Base-by-base conservation (phyloP, 2,329 filamentous ascomycete genomes). In the Cryphonectria naterciae region DNA sequence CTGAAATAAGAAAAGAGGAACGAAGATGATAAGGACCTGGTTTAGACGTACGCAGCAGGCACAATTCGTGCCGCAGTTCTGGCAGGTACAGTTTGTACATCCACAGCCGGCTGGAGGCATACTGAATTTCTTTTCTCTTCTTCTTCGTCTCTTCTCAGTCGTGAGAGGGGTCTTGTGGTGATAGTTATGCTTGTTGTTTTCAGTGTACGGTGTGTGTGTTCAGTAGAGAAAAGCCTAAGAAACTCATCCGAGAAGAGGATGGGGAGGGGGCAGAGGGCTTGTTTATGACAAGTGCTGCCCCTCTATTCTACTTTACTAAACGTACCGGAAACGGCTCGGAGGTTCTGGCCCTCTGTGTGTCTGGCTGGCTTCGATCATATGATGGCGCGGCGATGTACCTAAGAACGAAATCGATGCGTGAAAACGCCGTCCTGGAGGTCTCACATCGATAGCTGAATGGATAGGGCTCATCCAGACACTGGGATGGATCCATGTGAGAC, bases 21-120 rank as follows among this genome's bases (percentile, higher is more conserved):
- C 17, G 61, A n/a, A 41, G 32, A 61, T 19, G 35, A 6, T 11
- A 37, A 52, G 52, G n/a, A 4, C 17, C 19, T 39, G 2, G 1
- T 52, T 32, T 5, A 22, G 15, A 65, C 70, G 66, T 67, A 72
- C 70, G 67, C 70, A 72, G 67, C 70, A 72, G 11, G 43, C 46
- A 17, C 70, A 72, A 19, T 67, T 46, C 13, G 54, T 39, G 37
- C 68, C 64, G 35, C 70, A 72, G 64, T 56, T 72, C 3, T 68
- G 37, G 67, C 70, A 69, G 4, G 67, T 65, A 58, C 70, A 70
- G 22, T 46, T 60, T 4, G 62, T 65, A 49, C 67, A 72, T 19
- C 70, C 67, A 65, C 70, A 72, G 11, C 60, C 52, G 39, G 67
- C 67, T 63, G 62, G 62, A 65, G 70, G 64, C 70, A 72, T 69